Conservation (phyloP, 129 eudicot genomes). For the Chrysanthemum lavandulifolium region DNA sequence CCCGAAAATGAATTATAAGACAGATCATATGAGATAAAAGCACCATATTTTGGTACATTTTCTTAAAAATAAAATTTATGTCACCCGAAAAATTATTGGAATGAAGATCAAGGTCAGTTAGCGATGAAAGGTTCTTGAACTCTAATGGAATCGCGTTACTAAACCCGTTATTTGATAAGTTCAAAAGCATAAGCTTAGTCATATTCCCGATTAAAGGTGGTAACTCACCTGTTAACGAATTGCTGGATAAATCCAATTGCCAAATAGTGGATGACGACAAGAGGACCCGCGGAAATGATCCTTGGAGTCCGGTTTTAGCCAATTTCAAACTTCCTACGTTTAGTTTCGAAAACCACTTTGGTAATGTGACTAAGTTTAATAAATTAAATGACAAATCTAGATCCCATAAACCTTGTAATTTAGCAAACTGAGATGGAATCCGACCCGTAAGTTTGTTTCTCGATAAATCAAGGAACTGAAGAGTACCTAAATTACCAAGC, state of each 20-base stretch:
- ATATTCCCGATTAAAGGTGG: constrained; percentile 83
- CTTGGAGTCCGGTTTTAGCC: constrained; percentile 67
- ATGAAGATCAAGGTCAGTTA: constrained; percentile 74
- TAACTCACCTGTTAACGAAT: constrained; percentile 48
- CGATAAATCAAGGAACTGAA: constrained; percentile 45
- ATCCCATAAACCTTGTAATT: constrained; percentile 43
- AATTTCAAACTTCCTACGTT: constrained; percentile 44
- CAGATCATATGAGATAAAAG: constrained; percentile 54
- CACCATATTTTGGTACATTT: constrained; percentile 44
- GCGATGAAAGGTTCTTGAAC: constrained; percentile 56
- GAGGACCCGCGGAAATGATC: constrained; percentile 52
- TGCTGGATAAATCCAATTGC: constrained; percentile 63
- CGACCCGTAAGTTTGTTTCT: constrained; percentile 54
- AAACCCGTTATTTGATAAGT: constrained; percentile 65
- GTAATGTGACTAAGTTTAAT: constrained; percentile 38
- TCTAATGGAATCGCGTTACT: constrained; percentile 41
- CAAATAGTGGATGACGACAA: constrained; percentile 43
- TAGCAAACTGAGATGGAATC: constrained; percentile 50
- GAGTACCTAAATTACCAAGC: too few species aligned
- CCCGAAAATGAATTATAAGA: constrained; percentile 61
- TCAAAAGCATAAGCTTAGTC: constrained; percentile 54
- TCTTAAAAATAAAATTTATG: constrained; percentile 46
- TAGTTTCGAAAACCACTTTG: constrained; percentile 50
- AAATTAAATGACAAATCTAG: constrained; percentile 65
- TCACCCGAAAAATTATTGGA: constrained; percentile 76